Percentiles rank a stretch among this genome's conserved stretches.
Evolutionary conservation across 192 early-diverging fungal species (phyloP).

Genomic region (Entrophospora sp.): DNA sequence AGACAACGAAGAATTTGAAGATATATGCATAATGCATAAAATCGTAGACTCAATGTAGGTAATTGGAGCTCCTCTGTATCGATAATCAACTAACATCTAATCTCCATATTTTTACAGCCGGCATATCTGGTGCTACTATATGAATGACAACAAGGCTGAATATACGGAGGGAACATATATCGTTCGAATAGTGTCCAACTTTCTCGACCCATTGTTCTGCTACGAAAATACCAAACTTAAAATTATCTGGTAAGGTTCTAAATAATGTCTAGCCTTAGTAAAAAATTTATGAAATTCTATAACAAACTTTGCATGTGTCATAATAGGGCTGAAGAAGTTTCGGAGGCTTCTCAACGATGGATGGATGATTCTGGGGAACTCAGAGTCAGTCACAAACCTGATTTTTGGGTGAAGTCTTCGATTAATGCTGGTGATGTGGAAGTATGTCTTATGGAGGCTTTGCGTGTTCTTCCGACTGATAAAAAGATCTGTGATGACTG

Average conservation of each 20-base stretch:
- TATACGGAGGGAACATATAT: not conserved
- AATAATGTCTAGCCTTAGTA: not conserved
- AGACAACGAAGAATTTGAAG: not conserved
- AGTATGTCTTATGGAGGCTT: slow-evolving; percentile 6
- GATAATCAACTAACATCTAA: not conserved
- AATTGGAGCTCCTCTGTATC: not conserved
- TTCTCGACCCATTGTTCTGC: not conserved
- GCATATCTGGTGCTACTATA: not conserved
- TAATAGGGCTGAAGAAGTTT: slow-evolving; percentile 2
- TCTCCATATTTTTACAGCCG: not conserved
- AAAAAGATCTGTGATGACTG: slow-evolving; percentile 5
- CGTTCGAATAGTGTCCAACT: not conserved
- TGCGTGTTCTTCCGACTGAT: not conserved
- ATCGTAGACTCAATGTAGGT: slow-evolving; percentile 4
- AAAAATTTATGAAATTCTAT: not conserved
- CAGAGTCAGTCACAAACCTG: not conserved
- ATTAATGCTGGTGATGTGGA: not conserved
- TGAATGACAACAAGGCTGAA: not conserved
- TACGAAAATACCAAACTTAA: slow-evolving; percentile 8
- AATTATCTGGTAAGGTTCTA: not conserved
- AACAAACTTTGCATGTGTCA: not conserved
- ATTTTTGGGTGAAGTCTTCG: not conserved
- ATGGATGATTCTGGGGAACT: not conserved
- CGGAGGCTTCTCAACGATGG: not conserved
- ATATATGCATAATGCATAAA: slow-evolving; percentile 4